Base-by-base conservation (phyloP, 2,329 filamentous ascomycete genomes). In the Macrophomina phaseolina region DNA sequence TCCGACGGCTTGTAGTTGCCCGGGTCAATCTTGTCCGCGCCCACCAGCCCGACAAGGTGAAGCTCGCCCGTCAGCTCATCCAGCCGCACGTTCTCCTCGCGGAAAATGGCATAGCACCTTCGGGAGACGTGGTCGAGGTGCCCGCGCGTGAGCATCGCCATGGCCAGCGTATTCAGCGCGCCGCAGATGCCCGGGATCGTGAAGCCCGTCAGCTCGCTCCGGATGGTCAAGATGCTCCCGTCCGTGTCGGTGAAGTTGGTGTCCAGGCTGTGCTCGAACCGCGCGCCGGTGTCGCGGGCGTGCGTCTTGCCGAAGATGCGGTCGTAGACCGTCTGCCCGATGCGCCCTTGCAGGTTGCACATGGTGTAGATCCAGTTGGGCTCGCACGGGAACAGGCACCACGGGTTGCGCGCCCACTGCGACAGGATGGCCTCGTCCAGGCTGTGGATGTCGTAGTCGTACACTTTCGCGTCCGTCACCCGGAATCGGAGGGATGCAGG, bases 281-380 rank as follows among this genome's bases (percentile, higher is more conserved):
- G 67, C 7, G 28, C 16, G 42, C 68, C 69, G 1, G 69, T 18
- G 40, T 66, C 63, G 4, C 61, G 28, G 4, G 49, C 66, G n/a
- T 67, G 67, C 12, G 46, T 14, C 8, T 56, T 69, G 14, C 67
- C 69, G n/a, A 71, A 51, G 5, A 68, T 45, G 14, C 67, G 66
- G 63, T 69, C 68, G 9, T 63, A 58, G 5, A 68, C 51, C 42
- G 69, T 48, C 16, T 69, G 62, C 12, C 70, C 70, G 38, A 49
- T 12, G 5, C 45, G 34, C 9, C 60, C 60, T 12, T 63, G 45
- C 42, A 63, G 34, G 60, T 71, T 72, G 66, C 69, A 71, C 28
- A 70, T 45, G 14, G 69, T 70, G 38, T 71, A 70, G 12, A 69
- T 66, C 69, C 70, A 71, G 46, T 71, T 71, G n/a, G 70, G 70